phyloP scores from a whole-genome alignment of 176 grass and related monocot genomes.

The Olyra latifolia region DNA sequence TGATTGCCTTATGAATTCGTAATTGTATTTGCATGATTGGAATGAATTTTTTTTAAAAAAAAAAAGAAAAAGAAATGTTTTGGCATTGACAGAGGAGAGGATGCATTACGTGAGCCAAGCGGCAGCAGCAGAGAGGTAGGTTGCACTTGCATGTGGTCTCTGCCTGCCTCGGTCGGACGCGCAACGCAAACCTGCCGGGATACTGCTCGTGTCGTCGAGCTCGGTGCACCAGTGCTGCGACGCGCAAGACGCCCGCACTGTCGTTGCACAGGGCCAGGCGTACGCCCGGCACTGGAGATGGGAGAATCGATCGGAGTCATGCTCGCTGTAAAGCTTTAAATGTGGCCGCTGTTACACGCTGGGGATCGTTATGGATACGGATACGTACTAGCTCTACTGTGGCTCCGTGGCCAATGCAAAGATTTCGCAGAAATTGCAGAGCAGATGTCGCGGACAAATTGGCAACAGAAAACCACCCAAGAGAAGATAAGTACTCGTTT shows the following conservation, averaged over 20 bases:
- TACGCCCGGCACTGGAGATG: not conserved
- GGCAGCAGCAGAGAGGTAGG: too few species aligned
- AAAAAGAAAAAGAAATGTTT: too few species aligned
- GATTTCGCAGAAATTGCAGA: not conserved
- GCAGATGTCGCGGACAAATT: not conserved
- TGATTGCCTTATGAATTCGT: too few species aligned
- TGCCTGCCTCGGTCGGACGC: too few species aligned
- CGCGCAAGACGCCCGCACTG: not conserved
- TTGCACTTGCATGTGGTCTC: too few species aligned
- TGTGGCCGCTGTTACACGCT: not conserved
- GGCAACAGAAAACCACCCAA: not conserved
- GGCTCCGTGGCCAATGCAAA: not conserved
- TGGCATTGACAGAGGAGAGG: too few species aligned
- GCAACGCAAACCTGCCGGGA: too few species aligned
- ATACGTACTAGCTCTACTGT: not conserved
- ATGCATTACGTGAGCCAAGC: too few species aligned
- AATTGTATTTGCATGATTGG: too few species aligned
- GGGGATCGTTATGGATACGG: not conserved
- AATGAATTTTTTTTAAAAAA: too few species aligned
- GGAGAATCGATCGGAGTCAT: not conserved
- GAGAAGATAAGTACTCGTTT: not conserved
- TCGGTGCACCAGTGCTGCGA: slow-evolving; percentile 8
- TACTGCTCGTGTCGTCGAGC: too few species aligned
- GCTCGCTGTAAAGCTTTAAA: not conserved
- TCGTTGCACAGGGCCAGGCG: slow-evolving; percentile 1